Base-by-base conservation (phyloP, 495 filamentous ascomycete genomes). In the Trichodelitschia bisporula region DNA sequence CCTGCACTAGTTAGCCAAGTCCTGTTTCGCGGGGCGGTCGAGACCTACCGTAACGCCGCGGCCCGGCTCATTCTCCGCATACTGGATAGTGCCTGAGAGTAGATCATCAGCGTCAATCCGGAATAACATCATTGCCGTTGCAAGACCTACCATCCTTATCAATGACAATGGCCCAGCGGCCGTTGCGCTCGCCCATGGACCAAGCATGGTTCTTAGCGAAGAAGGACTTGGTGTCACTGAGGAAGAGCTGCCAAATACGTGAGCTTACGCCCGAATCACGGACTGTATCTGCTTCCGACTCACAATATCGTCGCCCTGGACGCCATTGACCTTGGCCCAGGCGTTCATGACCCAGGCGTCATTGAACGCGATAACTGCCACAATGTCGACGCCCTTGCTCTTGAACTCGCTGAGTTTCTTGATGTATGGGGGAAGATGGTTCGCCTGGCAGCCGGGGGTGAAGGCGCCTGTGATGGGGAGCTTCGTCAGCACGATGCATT, bases 271-370 rank as follows among this genome's bases (percentile, higher is more conserved):
- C 4, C 11, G 4, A 35, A 12, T n/a, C 16, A 24, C 10, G 19
- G 21, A 20, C 12, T 21, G 13, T 3, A 23, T 45, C 4, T 32
- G 24, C 18, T 8, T 8, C 21, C 12, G 21, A 59, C 70, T 37
- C 53, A 84, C 76, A 43, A 89, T 78, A 37, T 71, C 65, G 32
- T 89, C 71, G 28, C 66, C 65, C 47, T 68, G 75, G 43, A 89
- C 62, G 19, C 61, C 62, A 57, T 92, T 90, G 40, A 82, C 84
- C 66, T 91, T 92, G 48, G 70, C 74, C 84, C 84, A 95, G 31
- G 84, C 84, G 45, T 66, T 69, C 78, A 90, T 90, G 44, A 95
- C 83, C 50, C 63, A 90, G 31, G 69, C 62, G 61, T 92, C 82
- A 52, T 95, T 92, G 62, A 58, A 77, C 33, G 79, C 76, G 39